Conservation (phyloP, 1,284 basidiomycete species). For the Athelia sp. region DNA sequence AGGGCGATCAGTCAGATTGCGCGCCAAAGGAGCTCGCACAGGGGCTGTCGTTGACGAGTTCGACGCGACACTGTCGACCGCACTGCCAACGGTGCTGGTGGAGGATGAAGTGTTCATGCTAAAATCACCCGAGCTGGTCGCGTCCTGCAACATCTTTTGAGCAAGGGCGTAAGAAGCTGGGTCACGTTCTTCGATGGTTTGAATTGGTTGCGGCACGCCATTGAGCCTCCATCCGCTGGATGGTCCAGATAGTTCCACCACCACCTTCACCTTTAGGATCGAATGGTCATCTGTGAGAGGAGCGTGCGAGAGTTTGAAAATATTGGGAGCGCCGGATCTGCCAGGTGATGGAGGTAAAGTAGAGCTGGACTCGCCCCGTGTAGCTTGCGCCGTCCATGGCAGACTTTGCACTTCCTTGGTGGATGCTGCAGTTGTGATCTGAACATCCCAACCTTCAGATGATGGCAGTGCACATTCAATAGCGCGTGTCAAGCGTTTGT, state of each 20-base stretch:
- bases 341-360: conserved; percentile 26
- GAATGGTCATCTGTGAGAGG: conserved; percentile 69
- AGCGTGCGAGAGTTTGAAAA: conserved; percentile 70
- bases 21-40: not conserved
- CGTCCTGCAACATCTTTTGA: conserved; percentile 61
- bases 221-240: conserved; percentile 77
- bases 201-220: conserved; percentile 70
- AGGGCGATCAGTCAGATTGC: conserved; percentile 43
- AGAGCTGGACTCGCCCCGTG: conserved; percentile 35
- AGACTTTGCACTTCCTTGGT: conserved; percentile 68
- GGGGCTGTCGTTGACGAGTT: conserved; percentile 21
- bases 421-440: conserved; percentile 64
- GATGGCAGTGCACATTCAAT: conserved; percentile 80
- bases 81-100: conserved; percentile 25
- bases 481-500: conserved; percentile 63
- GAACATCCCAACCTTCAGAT: conserved; percentile 88
- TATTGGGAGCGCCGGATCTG: conserved; percentile 37
- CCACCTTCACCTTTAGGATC: conserved; percentile 73
- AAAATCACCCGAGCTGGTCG: conserved; percentile 61
- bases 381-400: conserved; percentile 72
- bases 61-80: conserved; percentile 22
- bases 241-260: conserved; percentile 80
- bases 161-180: conserved; percentile 50
- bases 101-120: conserved; percentile 64
- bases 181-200: conserved; percentile 61